These are phyloP conservation scores for Vicia sativa DNA, from an alignment of 306 rosid genomes.

Conservation along the genomic window DNA sequence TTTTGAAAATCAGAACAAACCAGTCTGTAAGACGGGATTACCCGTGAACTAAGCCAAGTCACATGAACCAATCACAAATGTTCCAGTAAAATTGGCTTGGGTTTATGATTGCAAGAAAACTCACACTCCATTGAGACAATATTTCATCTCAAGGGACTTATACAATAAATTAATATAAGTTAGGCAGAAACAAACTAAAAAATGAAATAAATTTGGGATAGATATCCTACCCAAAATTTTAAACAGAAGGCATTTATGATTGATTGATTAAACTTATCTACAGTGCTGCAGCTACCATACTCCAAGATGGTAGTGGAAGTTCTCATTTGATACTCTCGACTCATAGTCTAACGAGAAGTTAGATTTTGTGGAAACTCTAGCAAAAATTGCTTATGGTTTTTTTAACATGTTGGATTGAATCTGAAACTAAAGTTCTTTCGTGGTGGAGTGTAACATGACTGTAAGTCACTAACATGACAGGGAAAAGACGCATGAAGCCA, in stretches of 20 bases:
- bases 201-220: slow-evolving; percentile 9
- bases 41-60: background rate
- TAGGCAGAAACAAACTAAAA: background rate
- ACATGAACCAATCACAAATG: background rate
- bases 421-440: slow-evolving; percentile 6
- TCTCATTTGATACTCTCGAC: slow-evolving; percentile 9
- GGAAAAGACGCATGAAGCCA: slow-evolving; percentile 71
- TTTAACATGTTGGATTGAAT: background rate
- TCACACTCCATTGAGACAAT: background rate
- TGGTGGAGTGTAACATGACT: slow-evolving; percentile 61
- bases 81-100: background rate
- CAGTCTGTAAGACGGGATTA: background rate
- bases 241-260: slow-evolving; percentile 3
- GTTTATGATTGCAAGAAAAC: slow-evolving; percentile 15
- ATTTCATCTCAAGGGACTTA: background rate
- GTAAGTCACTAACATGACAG: background rate
- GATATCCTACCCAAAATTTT: slow-evolving; percentile 6
- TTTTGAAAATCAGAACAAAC: background rate
- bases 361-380: slow-evolving; percentile 1
- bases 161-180: background rate
- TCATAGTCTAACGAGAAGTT: slow-evolving; percentile 14
- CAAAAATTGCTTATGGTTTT: background rate
- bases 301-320: slow-evolving; percentile 15
- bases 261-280: slow-evolving; percentile 16
- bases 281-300: slow-evolving; percentile 4